Conservation (phyloP, 345 rosid species). For the Salix brachista region DNA sequence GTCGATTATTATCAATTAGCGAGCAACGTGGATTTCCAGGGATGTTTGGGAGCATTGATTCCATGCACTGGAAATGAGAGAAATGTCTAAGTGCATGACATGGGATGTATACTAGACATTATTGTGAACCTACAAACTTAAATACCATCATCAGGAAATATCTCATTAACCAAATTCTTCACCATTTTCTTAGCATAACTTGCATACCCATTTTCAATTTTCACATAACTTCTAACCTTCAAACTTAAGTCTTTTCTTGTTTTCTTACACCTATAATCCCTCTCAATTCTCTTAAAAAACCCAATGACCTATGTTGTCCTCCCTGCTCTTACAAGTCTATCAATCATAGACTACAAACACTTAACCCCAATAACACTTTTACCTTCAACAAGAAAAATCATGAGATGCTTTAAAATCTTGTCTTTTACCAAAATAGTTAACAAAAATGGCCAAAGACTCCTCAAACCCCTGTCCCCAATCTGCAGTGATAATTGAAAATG, state of each 20-base stretch:
- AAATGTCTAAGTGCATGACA: too few relatives aligned
- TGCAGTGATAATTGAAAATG: background rate
- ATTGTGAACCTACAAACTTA: constrained; percentile 26
- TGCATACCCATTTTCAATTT: constrained; percentile 43
- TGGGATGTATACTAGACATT: too few relatives aligned
- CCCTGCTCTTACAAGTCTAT: constrained; percentile 74
- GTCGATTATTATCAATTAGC: too few relatives aligned
- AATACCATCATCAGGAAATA: constrained; percentile 74
- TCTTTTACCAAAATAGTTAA: constrained; percentile 77
- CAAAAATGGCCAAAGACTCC: constrained; percentile 62
- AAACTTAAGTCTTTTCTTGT: constrained; percentile 52
- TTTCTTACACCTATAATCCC: constrained; percentile 62
- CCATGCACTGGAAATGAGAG: too few relatives aligned
- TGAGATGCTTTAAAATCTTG: constrained; percentile 80
- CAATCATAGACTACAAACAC: constrained; percentile 49
- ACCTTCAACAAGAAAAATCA: constrained; percentile 46
- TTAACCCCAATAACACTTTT: constrained; percentile 50
- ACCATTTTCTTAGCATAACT: constrained; percentile 83
- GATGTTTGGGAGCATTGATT: too few relatives aligned
- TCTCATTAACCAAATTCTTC: constrained; percentile 69
- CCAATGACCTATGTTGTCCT: constrained; percentile 58
- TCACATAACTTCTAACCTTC: constrained; percentile 71
- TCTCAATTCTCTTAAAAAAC: constrained; percentile 71
- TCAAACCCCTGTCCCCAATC: constrained; percentile 24
- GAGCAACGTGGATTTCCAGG: too few relatives aligned